Evolutionary conservation across 306 rosid genomes (phyloP).

Genomic region (Phaseolus lunatus): DNA sequence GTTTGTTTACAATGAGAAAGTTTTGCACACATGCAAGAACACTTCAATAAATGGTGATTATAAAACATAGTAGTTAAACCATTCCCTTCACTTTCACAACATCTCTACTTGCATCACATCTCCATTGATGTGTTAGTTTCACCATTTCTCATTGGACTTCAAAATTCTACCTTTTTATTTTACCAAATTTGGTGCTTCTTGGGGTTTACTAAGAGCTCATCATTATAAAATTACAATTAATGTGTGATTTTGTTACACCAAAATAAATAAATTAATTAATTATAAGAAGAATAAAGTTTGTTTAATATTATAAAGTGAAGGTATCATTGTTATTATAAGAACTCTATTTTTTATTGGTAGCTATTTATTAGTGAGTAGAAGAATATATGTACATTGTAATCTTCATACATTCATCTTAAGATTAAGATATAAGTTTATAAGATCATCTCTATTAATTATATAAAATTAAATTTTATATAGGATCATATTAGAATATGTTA

Average conservation of each 20-base stretch:
- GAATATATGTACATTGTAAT: no score
- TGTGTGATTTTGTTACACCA: not conserved
- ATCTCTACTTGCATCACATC: constrained; percentile 7
- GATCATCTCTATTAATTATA: no score
- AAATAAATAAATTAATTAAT: no score
- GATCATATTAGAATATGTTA: no score
- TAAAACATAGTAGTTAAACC: not conserved
- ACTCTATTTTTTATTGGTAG: no score
- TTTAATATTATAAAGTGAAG: no score
- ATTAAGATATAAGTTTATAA: no score
- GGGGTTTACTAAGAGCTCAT: not conserved
- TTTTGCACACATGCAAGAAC: not conserved
- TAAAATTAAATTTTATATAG: no score
- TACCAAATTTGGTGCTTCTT: not conserved
- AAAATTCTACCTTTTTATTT: constrained; percentile 11
- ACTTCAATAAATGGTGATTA: not conserved
- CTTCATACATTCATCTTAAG: no score
- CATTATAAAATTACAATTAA: not conserved
- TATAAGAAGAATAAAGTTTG: no score
- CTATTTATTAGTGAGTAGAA: no score
- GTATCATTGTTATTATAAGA: no score
- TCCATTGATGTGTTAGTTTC: not conserved
- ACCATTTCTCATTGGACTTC: not conserved
- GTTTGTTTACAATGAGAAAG: not conserved
- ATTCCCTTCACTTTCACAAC: not conserved